phyloP scores from a whole-genome alignment of 2,329 filamentous ascomycete genomes.

The Alternaria sp. region DNA sequence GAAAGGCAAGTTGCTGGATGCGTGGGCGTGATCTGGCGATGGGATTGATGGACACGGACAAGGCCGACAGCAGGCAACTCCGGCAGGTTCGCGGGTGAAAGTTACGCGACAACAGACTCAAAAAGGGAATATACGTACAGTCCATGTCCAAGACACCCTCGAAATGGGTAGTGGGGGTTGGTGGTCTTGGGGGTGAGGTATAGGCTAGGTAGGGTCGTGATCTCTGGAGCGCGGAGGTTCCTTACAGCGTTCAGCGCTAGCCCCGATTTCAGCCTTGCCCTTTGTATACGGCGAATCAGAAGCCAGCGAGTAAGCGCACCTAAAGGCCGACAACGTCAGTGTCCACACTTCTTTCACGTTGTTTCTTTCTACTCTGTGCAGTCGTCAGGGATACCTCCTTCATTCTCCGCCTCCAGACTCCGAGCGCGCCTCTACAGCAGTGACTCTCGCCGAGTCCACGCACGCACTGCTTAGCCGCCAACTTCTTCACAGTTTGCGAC shows the following conservation, averaged over 20 bases:
- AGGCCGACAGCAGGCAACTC: constrained; percentile 31
- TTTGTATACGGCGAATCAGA: constrained; percentile 15
- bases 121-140: constrained; percentile 61
- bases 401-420: constrained; percentile 1
- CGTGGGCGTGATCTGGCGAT: constrained; percentile 43
- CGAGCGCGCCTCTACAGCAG: constrained; percentile 7
- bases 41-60: constrained; percentile 45
- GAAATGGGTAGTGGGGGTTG: constrained; percentile 31
- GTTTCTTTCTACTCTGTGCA: constrained; percentile 9
- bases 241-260: constrained; percentile 19
- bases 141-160: constrained; percentile 65
- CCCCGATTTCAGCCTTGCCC: not conserved
- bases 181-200: constrained; percentile 42
- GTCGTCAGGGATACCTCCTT: not conserved
- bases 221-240: constrained; percentile 29
- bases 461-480: constrained; percentile 25
- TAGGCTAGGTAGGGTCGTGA: constrained; percentile 31
- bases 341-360: constrained; percentile 10
- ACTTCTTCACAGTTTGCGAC: constrained; percentile 27
- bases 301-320: not conserved
- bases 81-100: constrained; percentile 24
- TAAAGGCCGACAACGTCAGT: constrained; percentile 33
- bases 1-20: constrained; percentile 38
- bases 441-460: constrained; percentile 15
- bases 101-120: constrained; percentile 37